Evolutionary conservation across 2,329 filamentous ascomycete genomes (phyloP), one percentile per base, ranked within the genome.

Genomic region (Aspergillus tamarii): DNA sequence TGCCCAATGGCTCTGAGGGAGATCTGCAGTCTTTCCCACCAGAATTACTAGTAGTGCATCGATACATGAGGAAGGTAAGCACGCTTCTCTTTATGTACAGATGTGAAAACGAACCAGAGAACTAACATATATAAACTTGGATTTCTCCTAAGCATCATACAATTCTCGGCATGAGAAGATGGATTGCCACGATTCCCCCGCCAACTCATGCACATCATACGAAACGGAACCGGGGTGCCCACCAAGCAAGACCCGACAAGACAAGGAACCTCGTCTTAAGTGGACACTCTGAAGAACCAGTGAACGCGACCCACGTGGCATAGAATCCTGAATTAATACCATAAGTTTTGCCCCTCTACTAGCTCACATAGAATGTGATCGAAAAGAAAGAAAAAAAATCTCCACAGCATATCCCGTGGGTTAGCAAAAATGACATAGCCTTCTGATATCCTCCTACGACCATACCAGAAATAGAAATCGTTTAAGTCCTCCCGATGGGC

Each of bases 251-350:
- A 48, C 45, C 45, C 26, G 45, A 19, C 45, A 48, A 48, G 45
- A 26, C 45, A 16, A 26, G 45, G 16, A 10, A 52, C n/a, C 11
- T 32, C 48, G 28, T 52, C 46, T 52, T 10, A 32, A 52, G 48
- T 52, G 48, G 48, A 11, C 48, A 52, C 48, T 28, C 16, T 32
- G 6, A 9, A n/a, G 48, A 11, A 19, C 48, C 48, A 52, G 48
- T 52, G 48, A 52, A 52, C 16, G 48, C 48, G 34, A 52, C 48
- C 48, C 48, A 52, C 48, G 48, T 52, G 48, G 28, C 28, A 28
- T 19, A 32, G 19, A 28, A 19, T 9, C 7, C 9, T 52, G 48
- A 34, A 52, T 19, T 12, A 50, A 50, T 30, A 16, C 8, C 26
- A 19, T 52, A 7, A 32, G 26, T 34, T 32, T 14, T n/a, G 4